Percentiles rank a stretch among this genome's conserved stretches.
Conservation (phyloP, 1,284 basidiomycete species). For the Fomitopsis palustris region DNA sequence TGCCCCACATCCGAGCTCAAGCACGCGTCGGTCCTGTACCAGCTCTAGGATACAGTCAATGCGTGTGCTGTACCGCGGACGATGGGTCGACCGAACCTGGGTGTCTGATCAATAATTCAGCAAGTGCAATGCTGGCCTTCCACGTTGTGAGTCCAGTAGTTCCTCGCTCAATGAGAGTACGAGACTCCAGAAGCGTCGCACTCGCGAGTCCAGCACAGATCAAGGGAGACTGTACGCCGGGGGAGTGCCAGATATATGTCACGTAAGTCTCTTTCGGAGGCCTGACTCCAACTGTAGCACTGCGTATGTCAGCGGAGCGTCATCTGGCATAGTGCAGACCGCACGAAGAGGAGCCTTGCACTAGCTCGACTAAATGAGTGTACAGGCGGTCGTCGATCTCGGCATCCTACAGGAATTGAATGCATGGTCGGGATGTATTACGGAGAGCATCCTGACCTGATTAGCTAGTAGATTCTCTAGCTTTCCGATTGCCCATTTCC, state of each 20-base stretch:
- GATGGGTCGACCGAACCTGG: constrained; percentile 34
- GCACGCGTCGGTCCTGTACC: constrained; percentile 42
- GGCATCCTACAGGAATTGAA: constrained; percentile 34
- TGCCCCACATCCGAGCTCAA: constrained; percentile 71
- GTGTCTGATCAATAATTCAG: constrained; percentile 55
- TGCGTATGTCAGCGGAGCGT: background rate
- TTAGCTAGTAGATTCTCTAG: constrained; percentile 43
- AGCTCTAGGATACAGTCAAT: constrained; percentile 38
- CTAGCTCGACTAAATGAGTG: constrained; percentile 49
- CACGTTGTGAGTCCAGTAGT: constrained; percentile 78
- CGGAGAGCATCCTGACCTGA: constrained; percentile 34
- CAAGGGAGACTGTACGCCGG: constrained; percentile 14
- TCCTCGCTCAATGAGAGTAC: constrained; percentile 65
- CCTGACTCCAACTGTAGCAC: constrained; percentile 8
- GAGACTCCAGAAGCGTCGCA: constrained; percentile 66
- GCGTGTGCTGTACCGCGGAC: background rate
- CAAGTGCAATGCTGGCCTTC: constrained; percentile 66
- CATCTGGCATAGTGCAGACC: constrained; percentile 10
- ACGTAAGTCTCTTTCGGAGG: constrained; percentile 53
- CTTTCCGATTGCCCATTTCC: constrained; percentile 62
- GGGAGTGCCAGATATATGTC: constrained; percentile 56
- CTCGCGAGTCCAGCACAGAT: constrained; percentile 30
- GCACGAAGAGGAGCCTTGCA: constrained; percentile 36
- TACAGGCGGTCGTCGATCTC: constrained; percentile 67
- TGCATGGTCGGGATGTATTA: background rate